Base-by-base conservation (phyloP, 1,139 yeast genomes). In the Taiozyma onychis region DNA sequence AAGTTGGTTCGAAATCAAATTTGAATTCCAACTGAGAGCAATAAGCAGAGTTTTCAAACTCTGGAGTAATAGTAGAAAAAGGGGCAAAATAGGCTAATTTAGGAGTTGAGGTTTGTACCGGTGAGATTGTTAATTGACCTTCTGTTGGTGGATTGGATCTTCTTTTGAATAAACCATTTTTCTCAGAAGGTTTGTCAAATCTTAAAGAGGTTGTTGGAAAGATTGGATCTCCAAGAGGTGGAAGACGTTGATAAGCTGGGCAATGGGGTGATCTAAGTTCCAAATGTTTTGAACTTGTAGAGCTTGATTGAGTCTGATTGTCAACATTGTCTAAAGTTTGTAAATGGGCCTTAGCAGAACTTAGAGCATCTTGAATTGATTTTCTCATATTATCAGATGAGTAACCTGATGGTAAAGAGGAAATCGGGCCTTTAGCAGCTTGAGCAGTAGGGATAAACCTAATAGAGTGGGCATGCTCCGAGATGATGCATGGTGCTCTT, bases 391-490 rank as follows among this genome's bases (percentile, higher is more conserved):
- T 30, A 2, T 44, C 43, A n/a, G 57, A 30, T 0, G 55, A 41
- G 6, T 24, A 45, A 27, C 49, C 49, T 0, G 60, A 55, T 5
- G 59, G 53, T 44, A 60, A 57, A 16, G 59, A 48, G 3, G 61
- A 55, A 7, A 55, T 32, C 18, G 8, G 14, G 35, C 35, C 35
- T 5, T 32, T 14, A 32, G n/a, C 57, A 46, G 53, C 57, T 46
- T 69, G 64, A 6, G 70, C 68, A 55, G 67, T 69, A 6, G 74
- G 73, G 44, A 69, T 66, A 34, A 69, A 64, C 54, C 73, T 61
- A 6, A 70, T 50, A 39, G 63, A 59, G 46, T 66, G 66, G 39
- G 66, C 59, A 28, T 48, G 44, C 9, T 56, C 57, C 7, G 24
- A 45, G 47, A 60, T 46, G 11, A 57, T 51, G 28, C 24, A 41